Evolutionary conservation across 176 grass and related monocot species (phyloP), one percentile per base, ranked within the genome.

Genomic region (Dendrocalamus sinicus): DNA sequence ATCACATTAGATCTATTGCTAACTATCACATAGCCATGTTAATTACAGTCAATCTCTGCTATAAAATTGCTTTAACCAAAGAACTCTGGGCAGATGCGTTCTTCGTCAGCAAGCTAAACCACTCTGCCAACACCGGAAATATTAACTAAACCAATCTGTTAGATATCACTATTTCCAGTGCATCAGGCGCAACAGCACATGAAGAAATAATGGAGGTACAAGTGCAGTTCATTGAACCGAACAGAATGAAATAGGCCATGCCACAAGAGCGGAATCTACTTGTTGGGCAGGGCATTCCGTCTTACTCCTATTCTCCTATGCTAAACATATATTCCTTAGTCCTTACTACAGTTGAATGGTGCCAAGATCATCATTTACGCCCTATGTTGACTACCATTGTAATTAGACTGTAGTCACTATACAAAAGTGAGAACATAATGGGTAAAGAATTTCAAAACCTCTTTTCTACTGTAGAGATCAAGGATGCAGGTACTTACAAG

Each of bases 401-500:
- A 73, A 93, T 88, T 88, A 93, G 85, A 72, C 85, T 37, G 35
- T 37, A 37, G 35, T 37, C 35, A 37, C 35, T 93, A 78, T 88
- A 90, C 91, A 93, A 88, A 88, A 84, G 76, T 55, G 59, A 71
- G 68, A 86, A 64, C 47, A 73, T 86, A 78, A 78, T 85, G 83
- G 23, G 40, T 23, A 89, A 75, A 87, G 84, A 87, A 77, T 73
- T 86, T 69, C 48, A 77, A 87, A 84, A 80, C 62, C 32, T 75
- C 76, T 86, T 77, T 50, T 37, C 86, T 81, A 84, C 77, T 63
- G 63, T 67, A 45, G 78, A 83, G 28, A 86, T 92, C 79, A 89
- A 58, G 75, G 87, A 89, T 96, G 94, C 71, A 88, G 65, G 79
- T 89, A 93, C 54, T 92, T 96, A 92, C 96, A 98, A 26, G 88